These are phyloP conservation scores for Drechslerella stenobrocha DNA, from an alignment of 2,329 filamentous ascomycete genomes.

Conservation along the genomic window DNA sequence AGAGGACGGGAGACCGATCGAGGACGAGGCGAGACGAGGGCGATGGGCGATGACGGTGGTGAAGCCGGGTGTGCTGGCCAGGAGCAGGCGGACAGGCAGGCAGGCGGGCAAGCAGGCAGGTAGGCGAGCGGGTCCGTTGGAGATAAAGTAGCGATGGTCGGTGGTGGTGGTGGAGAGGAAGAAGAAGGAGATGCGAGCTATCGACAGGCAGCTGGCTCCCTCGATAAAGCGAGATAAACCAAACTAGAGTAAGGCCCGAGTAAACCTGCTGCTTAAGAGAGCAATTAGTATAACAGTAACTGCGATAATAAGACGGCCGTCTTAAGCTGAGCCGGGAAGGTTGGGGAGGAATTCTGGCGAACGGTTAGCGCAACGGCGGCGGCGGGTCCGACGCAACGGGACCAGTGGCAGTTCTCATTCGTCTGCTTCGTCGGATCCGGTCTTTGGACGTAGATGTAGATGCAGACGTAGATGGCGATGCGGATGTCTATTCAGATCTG, in stretches of 20 bases:
- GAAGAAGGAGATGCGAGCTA: conserved; percentile 8
- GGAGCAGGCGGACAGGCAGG: too few species aligned
- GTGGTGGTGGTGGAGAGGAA: neutral
- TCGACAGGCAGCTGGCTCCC: too few species aligned
- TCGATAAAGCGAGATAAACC: neutral
- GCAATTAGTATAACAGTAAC: too few species aligned
- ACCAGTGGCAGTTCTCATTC: too few species aligned
- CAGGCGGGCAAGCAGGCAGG: neutral
- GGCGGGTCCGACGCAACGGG: conserved; percentile 5
- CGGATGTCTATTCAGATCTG: neutral
- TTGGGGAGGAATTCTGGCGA: conserved; percentile 3
- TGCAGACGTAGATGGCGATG: neutral
- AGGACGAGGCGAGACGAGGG: too few species aligned
- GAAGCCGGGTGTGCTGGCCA: neutral
- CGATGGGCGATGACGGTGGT: conserved; percentile 1
- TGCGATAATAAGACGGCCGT: too few species aligned
- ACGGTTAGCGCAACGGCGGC: neutral
- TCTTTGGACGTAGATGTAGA: too few species aligned
- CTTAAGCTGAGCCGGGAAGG: neutral
- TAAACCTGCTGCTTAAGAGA: too few species aligned
- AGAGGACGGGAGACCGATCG: neutral
- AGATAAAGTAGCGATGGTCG: neutral
- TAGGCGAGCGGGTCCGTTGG: neutral
- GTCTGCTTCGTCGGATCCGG: too few species aligned
- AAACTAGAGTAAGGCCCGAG: neutral